Conservation (phyloP, 768 basidiomycete species). For the Suillus placidus region DNA sequence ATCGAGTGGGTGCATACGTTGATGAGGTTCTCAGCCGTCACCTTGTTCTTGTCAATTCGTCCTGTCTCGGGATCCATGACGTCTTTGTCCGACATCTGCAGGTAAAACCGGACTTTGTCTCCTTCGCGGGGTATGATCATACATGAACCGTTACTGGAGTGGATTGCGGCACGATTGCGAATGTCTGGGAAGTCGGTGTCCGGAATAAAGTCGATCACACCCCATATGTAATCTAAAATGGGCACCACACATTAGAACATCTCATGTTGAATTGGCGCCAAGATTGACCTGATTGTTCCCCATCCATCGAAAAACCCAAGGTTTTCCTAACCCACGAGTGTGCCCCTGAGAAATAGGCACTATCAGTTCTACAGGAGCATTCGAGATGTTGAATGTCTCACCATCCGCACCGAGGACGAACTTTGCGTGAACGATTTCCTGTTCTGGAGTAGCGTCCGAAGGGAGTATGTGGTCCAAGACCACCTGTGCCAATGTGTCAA, state of each 20-base stretch:
- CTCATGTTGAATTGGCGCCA: not conserved
- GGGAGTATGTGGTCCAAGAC: not conserved
- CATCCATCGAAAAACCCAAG: slow-evolving; percentile 47
- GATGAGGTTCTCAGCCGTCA: slow-evolving; percentile 54
- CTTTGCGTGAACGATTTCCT: slow-evolving; percentile 37
- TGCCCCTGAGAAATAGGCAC: slow-evolving; percentile 33
- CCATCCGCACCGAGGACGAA: slow-evolving; percentile 42
- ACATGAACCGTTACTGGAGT: slow-evolving; percentile 67
- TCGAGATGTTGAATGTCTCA: slow-evolving; percentile 12
- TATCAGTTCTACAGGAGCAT: not conserved
- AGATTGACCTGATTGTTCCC: slow-evolving; percentile 47
- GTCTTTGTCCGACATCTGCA: slow-evolving; percentile 60
- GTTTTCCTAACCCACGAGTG: slow-evolving; percentile 51
- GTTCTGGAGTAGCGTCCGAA: slow-evolving; percentile 31
- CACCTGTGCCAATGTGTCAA: slow-evolving; percentile 6
- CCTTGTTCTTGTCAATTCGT: slow-evolving; percentile 54
- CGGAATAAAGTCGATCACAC: slow-evolving; percentile 72
- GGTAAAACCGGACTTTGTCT: slow-evolving; percentile 70
- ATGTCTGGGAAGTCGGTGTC: slow-evolving; percentile 82
- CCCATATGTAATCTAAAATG: slow-evolving; percentile 73
- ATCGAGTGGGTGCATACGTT: slow-evolving; percentile 39
- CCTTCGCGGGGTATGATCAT: slow-evolving; percentile 77
- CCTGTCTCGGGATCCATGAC: slow-evolving; percentile 47
- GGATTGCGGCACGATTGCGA: slow-evolving; percentile 64
- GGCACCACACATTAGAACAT: not conserved